A percentile compares a stretch with the other conserved stretches of the same genome.
Evolutionary conservation across 2,329 filamentous ascomycete species (phyloP).

Genomic region (Cephalotrichum gorgonifer): DNA sequence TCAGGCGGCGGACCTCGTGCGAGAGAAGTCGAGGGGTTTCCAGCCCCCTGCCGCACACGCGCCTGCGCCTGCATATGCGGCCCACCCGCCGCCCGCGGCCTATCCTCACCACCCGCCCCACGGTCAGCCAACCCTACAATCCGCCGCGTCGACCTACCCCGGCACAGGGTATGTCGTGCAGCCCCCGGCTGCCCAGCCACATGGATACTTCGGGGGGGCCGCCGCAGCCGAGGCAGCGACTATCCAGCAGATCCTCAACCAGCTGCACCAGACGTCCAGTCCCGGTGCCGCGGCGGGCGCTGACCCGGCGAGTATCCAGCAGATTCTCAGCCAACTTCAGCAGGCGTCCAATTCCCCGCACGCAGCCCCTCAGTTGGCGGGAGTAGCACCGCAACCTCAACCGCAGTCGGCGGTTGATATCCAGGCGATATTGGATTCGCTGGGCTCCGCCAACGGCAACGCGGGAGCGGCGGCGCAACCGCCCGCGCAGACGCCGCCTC

Average conservation of each 20-base stretch:
- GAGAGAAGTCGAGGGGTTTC: neutral
- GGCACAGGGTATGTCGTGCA: constrained; percentile 16
- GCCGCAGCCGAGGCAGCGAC: neutral
- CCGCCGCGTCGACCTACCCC: constrained; percentile 30
- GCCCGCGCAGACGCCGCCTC: constrained; percentile 16
- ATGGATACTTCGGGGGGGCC: constrained; percentile 10
- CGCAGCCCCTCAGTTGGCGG: constrained; percentile 14
- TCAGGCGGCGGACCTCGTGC: constrained; percentile 2
- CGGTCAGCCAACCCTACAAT: constrained; percentile 59
- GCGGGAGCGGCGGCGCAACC: constrained; percentile 13
- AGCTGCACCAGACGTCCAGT: constrained; percentile 26
- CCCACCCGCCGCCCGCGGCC: neutral
- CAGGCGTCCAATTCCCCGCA: constrained; percentile 40
- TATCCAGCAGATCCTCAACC: constrained; percentile 4
- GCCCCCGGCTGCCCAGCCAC: constrained; percentile 15
- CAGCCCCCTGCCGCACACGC: neutral
- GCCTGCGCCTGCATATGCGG: neutral
- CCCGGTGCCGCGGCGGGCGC: constrained; percentile 26
- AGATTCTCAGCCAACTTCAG: constrained; percentile 14
- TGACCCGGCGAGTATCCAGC: constrained; percentile 1
- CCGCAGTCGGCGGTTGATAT: constrained; percentile 26
- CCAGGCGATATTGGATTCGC: constrained; percentile 32
- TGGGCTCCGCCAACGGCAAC: constrained; percentile 29
- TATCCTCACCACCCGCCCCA: neutral
- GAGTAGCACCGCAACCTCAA: constrained; percentile 10